Evolutionary conservation across 2,329 filamentous ascomycete genomes (phyloP), one percentile per base, ranked within the genome.

Genomic region (Aspergillus fumigatus): DNA sequence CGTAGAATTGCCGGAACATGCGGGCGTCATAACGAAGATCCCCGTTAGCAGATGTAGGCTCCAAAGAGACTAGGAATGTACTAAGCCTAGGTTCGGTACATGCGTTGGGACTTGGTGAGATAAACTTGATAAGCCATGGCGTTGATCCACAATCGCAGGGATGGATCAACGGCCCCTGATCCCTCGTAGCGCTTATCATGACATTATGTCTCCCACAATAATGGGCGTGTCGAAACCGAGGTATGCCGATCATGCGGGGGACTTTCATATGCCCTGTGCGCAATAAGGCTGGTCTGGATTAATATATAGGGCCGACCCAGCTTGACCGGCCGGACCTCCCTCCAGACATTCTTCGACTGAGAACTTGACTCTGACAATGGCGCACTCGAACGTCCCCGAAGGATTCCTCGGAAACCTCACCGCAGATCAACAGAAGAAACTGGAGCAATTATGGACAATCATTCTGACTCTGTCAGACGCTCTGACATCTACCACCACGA

Each of bases 361-460:
- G 10, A 21, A 2, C 10, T 19, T 21, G 8, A 8, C 17, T 43
- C n/a, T 29, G 48, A 62, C 41, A 29, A 62, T 64, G 60, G 50
- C 55, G 51, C 38, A 49, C 32, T 48, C 50, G 10, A 57, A 58
- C 47, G 45, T 55, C 17, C 59, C 56, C 5, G 43, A 51, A n/a
- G 93, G 94, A 47, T 86, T 92, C 60, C 84, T 91, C 52, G 92
- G 91, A 56, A 96, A 90, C 64, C 79, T 99, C 54, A 96, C 90
- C 14, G 73, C 84, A 2, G 91, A 96, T 58, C 86, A 99, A 75
- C 90, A 96, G 66, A 84, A 84, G 60, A 96, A 94, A 76, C 78
- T 99, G 57, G 89, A 88, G 67, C 87, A 93, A 70, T 82, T 97
- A 62, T 99, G 94, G 94, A 76, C 81, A 19, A 80, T 86, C 53